phyloP scores from a whole-genome alignment of 768 basidiomycete species.

The Lentinula raphanica region DNA sequence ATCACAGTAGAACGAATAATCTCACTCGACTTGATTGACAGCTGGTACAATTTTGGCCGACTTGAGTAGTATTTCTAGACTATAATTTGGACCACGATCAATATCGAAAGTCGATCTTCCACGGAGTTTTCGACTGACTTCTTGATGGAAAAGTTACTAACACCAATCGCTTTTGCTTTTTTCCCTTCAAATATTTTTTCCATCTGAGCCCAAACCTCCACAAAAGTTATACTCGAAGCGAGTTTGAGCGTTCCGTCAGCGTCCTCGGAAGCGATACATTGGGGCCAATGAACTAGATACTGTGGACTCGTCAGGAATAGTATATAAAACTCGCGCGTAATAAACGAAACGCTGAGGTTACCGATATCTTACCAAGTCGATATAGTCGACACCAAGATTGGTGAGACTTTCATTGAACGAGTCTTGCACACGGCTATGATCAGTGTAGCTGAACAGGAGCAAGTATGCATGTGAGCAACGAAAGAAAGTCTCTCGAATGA shows the following conservation, averaged over 20 bases:
- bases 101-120: neutral
- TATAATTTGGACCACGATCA: neutral
- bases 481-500: neutral
- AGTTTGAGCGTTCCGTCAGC: slow-evolving; percentile 30
- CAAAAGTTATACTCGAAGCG: slow-evolving; percentile 28
- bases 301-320: slow-evolving; percentile 13
- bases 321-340: no score
- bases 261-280: slow-evolving; percentile 27
- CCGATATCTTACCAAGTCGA: slow-evolving; percentile 34
- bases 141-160: slow-evolving; percentile 58
- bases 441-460: slow-evolving; percentile 26
- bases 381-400: slow-evolving; percentile 37
- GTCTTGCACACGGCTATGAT: slow-evolving; percentile 31
- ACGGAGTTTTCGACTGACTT: slow-evolving; percentile 39
- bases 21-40: slow-evolving; percentile 26
- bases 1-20: neutral
- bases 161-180: slow-evolving; percentile 47
- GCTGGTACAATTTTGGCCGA: slow-evolving; percentile 21
- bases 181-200: slow-evolving; percentile 44
- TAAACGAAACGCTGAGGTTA: no score
- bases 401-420: slow-evolving; percentile 37
- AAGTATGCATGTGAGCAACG: neutral
- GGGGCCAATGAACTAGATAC: slow-evolving; percentile 52
- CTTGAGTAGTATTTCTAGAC: slow-evolving; percentile 15
- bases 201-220: slow-evolving; percentile 45